Percentiles rank a stretch among this genome's conserved stretches.
Conservation (phyloP, 192 early-diverging fungal species). For the Linnemannia hyalina region DNA sequence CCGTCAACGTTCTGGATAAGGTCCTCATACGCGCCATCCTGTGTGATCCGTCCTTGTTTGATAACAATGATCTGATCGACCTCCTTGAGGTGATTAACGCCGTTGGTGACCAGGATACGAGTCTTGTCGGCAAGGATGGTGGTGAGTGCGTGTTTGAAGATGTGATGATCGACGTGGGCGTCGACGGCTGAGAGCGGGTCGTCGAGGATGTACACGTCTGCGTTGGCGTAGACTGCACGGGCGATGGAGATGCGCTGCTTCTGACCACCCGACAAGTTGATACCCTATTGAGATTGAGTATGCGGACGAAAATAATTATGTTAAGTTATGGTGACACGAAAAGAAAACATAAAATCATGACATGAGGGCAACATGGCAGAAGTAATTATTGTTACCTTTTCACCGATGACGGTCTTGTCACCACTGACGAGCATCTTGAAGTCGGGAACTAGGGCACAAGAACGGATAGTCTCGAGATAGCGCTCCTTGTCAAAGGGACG, state of each 20-base stretch:
- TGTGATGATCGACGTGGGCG: constrained; percentile 69
- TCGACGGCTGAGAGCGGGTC: constrained; percentile 74
- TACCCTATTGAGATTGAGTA: constrained; percentile 60
- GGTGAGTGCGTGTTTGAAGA: constrained; percentile 51
- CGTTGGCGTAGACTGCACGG: constrained; percentile 88
- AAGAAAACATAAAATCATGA: not conserved
- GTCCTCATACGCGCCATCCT: constrained; percentile 72
- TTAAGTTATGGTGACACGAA: not conserved
- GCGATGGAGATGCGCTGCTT: constrained; percentile 76
- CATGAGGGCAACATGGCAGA: too few relatives aligned
- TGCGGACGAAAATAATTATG: not conserved
- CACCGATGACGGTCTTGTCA: constrained; percentile 94
- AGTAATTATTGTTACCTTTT: constrained; percentile 58
- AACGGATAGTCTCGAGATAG: constrained; percentile 68
- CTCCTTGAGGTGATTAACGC: constrained; percentile 77
- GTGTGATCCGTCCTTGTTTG: constrained; percentile 73
- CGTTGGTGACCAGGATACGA: constrained; percentile 84
- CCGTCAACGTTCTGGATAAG: constrained; percentile 70
- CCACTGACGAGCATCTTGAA: constrained; percentile 86
- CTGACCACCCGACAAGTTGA: constrained; percentile 94
- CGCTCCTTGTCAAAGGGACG: constrained; percentile 75
- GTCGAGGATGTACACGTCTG: constrained; percentile 72
- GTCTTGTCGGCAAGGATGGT: constrained; percentile 76
- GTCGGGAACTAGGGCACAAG: constrained; percentile 88
- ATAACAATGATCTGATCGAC: constrained; percentile 80